phyloP scores from a whole-genome alignment of 768 basidiomycete genomes.

The Lactifluus hygrophoroides region DNA sequence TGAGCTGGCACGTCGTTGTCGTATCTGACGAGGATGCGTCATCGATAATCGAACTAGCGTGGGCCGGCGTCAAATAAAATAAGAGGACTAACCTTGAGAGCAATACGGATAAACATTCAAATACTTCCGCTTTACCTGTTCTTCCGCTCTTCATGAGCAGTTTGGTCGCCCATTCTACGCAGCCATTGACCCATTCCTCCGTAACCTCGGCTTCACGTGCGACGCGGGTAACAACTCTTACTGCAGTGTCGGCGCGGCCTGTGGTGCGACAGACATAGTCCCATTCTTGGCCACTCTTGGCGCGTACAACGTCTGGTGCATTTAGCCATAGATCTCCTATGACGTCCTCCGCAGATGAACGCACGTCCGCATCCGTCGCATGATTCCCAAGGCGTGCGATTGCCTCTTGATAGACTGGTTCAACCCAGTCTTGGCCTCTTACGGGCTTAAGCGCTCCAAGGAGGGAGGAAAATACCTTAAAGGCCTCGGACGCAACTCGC shows the following conservation, averaged over 20 bases:
- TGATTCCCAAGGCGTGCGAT: conserved; percentile 59
- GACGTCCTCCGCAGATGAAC: conserved; percentile 70
- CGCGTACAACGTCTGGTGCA: conserved; percentile 62
- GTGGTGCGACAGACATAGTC: conserved; percentile 63
- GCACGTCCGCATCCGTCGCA: conserved; percentile 89
- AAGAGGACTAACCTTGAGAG: conserved; percentile 45
- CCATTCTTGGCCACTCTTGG: conserved; percentile 69
- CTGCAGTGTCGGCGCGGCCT: conserved; percentile 65
- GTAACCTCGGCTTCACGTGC: conserved; percentile 62
- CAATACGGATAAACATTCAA: conserved; percentile 65
- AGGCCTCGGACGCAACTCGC: conserved; percentile 79
- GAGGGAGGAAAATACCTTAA: conserved; percentile 79
- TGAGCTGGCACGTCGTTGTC: conserved; percentile 41
- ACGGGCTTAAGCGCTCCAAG: conserved; percentile 68
- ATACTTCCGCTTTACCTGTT: conserved; percentile 69
- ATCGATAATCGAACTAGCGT: conserved; percentile 30
- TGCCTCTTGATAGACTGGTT: conserved; percentile 68
- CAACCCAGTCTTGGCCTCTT: conserved; percentile 55
- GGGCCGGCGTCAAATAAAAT: too few relatives aligned
- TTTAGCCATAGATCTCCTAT: conserved; percentile 84
- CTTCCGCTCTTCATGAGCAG: conserved; percentile 74
- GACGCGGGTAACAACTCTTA: conserved; percentile 79
- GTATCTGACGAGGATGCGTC: conserved; percentile 34
- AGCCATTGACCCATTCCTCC: conserved; percentile 75
- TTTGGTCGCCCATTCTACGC: conserved; percentile 66